Evolutionary conservation across 2,329 filamentous ascomycete genomes (phyloP).

Genomic region (Aspergillus persii): DNA sequence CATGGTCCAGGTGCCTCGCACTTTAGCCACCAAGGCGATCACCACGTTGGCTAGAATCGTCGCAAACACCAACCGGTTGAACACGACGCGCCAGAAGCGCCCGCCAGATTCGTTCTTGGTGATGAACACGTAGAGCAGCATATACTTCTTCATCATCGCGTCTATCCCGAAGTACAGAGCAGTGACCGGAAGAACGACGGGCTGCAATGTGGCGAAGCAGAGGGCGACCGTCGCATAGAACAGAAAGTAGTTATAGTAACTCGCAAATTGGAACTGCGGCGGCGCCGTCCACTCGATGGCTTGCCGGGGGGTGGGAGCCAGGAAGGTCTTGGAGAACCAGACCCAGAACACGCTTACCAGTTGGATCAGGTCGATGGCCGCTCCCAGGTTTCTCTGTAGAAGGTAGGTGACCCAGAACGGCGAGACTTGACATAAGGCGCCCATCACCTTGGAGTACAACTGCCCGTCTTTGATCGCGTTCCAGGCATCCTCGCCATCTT

Average conservation of each 20-base stretch:
- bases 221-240: conserved; percentile 90
- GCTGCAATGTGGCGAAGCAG: conserved; percentile 81
- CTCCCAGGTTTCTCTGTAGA: conserved; percentile 86
- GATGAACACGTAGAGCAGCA: conserved; percentile 89
- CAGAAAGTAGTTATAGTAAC: conserved; percentile 97
- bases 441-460: conserved; percentile 64
- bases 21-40: conserved; percentile 72
- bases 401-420: conserved; percentile 94
- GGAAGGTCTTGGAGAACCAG: conserved; percentile 80
- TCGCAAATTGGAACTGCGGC: conserved; percentile 88
- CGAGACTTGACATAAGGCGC: conserved; percentile 76
- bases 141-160: conserved; percentile 88
- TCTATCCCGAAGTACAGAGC: conserved; percentile 89
- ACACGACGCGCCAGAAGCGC: conserved; percentile 84
- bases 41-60: conserved; percentile 75
- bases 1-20: conserved; percentile 63
- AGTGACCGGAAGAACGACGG: conserved; percentile 79
- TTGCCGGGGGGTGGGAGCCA: conserved; percentile 83
- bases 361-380: conserved; percentile 90
- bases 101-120: conserved; percentile 97
- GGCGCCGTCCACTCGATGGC: conserved; percentile 91
- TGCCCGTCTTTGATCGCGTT: conserved; percentile 64
- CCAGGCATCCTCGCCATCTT: conserved; percentile 62
- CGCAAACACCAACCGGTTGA: conserved; percentile 88
- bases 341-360: conserved; percentile 79